Percentiles rank a stretch among this genome's conserved stretches.
Evolutionary conservation across 345 rosid species (phyloP).

Genomic region (Angophora floribunda): DNA sequence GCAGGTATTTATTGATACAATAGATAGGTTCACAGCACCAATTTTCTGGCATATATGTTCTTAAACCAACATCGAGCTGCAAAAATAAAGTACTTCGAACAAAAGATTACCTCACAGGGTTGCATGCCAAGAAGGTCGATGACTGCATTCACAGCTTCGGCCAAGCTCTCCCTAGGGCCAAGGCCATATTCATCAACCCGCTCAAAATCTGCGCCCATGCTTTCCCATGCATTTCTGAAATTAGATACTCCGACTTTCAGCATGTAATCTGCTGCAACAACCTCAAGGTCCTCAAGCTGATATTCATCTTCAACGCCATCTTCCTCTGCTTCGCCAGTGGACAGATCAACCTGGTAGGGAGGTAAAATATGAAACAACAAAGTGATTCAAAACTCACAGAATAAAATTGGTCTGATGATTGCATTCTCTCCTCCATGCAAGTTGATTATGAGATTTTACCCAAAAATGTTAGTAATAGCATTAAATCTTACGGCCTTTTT

Average conservation of each 20-base stretch:
- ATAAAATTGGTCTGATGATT: not conserved
- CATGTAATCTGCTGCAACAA: slow-evolving; percentile 89
- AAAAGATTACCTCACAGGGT: slow-evolving; percentile 70
- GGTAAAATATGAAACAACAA: not conserved
- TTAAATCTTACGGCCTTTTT: not conserved
- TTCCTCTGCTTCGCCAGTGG: slow-evolving; percentile 85
- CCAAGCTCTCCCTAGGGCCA: slow-evolving; percentile 85
- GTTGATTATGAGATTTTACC: not conserved
- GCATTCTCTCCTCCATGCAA: not conserved
- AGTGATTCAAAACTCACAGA: not conserved
- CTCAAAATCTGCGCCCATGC: slow-evolving; percentile 66
- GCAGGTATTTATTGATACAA: not conserved
- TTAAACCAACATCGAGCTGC: not conserved
- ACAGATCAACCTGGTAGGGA: slow-evolving; percentile 66
- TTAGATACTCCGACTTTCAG: slow-evolving; percentile 78
- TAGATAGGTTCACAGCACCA: not conserved
- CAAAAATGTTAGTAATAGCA: not conserved
- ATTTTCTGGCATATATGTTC: not conserved
- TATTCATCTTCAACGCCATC: slow-evolving; percentile 99
- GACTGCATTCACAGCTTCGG: slow-evolving; percentile 83
- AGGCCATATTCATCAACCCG: slow-evolving; percentile 96
- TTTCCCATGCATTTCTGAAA: slow-evolving; percentile 98
- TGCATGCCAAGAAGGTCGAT: slow-evolving; percentile 97
- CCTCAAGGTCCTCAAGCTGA: slow-evolving; percentile 95
- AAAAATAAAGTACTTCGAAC: not conserved